Base-by-base conservation (phyloP, 192 early-diverging fungal genomes). In the Phycomyces blakesleeanus region DNA sequence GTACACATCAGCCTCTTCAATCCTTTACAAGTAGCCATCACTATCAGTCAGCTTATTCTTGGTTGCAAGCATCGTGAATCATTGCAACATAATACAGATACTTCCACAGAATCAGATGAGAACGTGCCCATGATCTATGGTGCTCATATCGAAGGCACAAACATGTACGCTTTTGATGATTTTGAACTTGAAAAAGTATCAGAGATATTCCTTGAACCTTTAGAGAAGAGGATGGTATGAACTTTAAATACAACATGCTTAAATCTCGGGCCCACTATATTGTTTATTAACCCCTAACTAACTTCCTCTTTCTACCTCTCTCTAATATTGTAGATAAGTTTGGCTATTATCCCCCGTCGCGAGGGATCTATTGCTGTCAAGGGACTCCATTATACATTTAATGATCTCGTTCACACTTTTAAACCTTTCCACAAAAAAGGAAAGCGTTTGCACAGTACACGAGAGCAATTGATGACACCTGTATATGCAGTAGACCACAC, bases 371-470 rank as follows among this genome's bases (percentile, higher is more conserved):
- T 98, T 20, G 66, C 69, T 26, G 79, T 98, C 18, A 44, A 80
- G 38, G 94, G 95, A 8, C 71, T 97, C 12, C 83, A 81, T 27
- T 96, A 89, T 63, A 83, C 84, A 27, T 70, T 98, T 0, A 88
- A 87, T 59, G 91, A 88, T 16, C 83, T 87, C 29, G 79, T 97
- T 27, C 91, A 91, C 15, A 79, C 85, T 0, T 83, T 78, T 69
- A 82, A 80, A 64, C 67, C 76, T 12, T 89, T 97, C 62, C 56
- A 77, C 11, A 83, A 89, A 56, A 78, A 76, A 0, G 91, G 91
- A 0, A 80, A 78, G 27, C 84, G 92, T 18, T 70, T 90, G 15
- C 92, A 93, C 67, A 83, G 85, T n/a, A 92, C 91, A 1, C 78
- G 82, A 55, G 83, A 88, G 60, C 86, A 93, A 55, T 81, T 80